phyloP scores from a whole-genome alignment of 805 yeast species.

The Candida koratica region DNA sequence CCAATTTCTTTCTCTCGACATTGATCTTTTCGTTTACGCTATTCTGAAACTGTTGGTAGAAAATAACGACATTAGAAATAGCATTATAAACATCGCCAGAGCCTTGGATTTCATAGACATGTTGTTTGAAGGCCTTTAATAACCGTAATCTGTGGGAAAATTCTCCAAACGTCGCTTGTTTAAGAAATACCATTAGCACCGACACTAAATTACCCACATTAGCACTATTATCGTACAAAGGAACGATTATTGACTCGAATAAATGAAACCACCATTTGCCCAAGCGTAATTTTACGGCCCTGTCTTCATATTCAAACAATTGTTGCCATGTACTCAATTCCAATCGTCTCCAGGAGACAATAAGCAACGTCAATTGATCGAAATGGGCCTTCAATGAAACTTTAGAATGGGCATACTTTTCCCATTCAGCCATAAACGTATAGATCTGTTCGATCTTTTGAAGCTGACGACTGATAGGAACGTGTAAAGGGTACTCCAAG shows the following conservation, averaged over 20 bases:
- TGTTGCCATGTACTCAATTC: conserved; percentile 85
- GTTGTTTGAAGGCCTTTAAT: conserved; percentile 60
- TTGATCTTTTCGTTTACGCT: conserved; percentile 44
- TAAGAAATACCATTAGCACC: conserved; percentile 70
- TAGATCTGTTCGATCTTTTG: conserved; percentile 85
- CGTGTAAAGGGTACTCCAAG: conserved; percentile 52
- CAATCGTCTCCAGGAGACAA: conserved; percentile 86
- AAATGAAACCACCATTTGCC: conserved; percentile 92
- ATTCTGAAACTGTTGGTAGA: conserved; percentile 62
- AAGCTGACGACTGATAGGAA: conserved; percentile 74
- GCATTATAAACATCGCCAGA: conserved; percentile 31
- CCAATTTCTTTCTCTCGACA: conserved; percentile 50
- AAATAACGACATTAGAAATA: conserved; percentile 54
- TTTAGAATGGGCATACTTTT: conserved; percentile 78
- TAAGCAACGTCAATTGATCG: conserved; percentile 57
- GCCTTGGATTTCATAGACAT: conserved; percentile 35
- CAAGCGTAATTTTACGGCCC: conserved; percentile 40
- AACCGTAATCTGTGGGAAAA: conserved; percentile 55
- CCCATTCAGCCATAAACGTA: conserved; percentile 86
- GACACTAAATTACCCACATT: conserved; percentile 30
- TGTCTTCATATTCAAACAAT: conserved; percentile 64
- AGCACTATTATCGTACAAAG: conserved; percentile 35
- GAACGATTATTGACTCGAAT: conserved; percentile 72
- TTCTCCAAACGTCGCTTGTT: conserved; percentile 77
- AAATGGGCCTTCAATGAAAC: conserved; percentile 59